These are phyloP conservation scores for Tetrapyrgos nigripes DNA, from an alignment of 1,284 basidiomycete genomes.

Conservation along the genomic window DNA sequence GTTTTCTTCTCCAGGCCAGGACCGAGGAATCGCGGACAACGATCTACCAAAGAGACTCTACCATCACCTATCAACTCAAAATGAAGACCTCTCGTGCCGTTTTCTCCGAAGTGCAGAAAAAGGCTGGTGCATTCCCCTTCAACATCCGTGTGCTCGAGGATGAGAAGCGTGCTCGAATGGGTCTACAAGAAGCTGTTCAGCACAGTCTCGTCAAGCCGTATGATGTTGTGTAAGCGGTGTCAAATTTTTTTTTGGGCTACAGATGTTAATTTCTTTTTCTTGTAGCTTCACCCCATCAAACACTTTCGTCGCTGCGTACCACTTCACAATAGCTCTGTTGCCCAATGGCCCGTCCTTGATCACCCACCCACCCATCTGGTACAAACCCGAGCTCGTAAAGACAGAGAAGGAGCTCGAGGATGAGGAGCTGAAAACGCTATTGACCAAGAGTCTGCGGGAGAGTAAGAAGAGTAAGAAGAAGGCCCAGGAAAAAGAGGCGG, in stretches of 20 bases:
- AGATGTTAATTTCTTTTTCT: not conserved
- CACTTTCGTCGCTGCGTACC: conserved; percentile 90
- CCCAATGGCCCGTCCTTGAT: conserved; percentile 86
- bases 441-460: conserved; percentile 85
- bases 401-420: conserved; percentile 91
- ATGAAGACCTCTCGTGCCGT: conserved; percentile 96
- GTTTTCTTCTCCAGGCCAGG: conserved; percentile 63
- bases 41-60: conserved; percentile 90
- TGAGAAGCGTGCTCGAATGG: conserved; percentile 94
- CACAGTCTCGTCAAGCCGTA: conserved; percentile 92
- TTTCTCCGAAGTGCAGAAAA: conserved; percentile 97
- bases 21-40: conserved; percentile 89
- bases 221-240: conserved; percentile 77
- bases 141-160: conserved; percentile 94
- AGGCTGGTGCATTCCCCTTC: conserved; percentile 98
- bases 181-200: conserved; percentile 94
- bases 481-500: conserved; percentile 54
- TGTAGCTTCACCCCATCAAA: conserved; percentile 78
- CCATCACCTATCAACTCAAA: conserved; percentile 95
- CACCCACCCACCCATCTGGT: conserved; percentile 90
- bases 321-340: conserved; percentile 93
- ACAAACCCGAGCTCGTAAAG: conserved; percentile 89
- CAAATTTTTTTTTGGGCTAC: not conserved
- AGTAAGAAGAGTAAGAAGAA: conserved; percentile 94
- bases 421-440: conserved; percentile 79